phyloP scores from a whole-genome alignment of 163 green algal species.

The Coccomyxa subellipsoidea region DNA sequence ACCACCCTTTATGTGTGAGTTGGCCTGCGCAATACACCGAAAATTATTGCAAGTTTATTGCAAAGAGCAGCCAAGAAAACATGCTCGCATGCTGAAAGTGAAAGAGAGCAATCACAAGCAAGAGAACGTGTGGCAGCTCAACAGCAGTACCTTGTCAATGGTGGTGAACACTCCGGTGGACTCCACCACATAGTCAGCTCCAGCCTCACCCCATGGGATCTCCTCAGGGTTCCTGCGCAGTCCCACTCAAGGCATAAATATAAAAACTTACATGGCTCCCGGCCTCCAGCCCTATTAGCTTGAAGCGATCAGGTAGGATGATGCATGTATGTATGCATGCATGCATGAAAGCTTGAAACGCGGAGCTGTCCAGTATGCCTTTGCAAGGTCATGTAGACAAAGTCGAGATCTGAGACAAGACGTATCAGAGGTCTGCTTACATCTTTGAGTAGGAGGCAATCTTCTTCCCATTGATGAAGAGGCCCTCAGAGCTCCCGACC shows the following conservation, averaged over 20 bases:
- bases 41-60: not conserved
- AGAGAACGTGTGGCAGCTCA: not conserved
- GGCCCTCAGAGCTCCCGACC: conserved; percentile 26
- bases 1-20: conserved; percentile 77
- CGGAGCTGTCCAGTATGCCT: no score
- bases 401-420: not conserved
- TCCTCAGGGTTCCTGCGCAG: conserved; percentile 76
- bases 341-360: not conserved
- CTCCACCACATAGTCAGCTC: conserved; percentile 90
- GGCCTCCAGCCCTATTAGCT: no score
- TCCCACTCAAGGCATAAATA: no score
- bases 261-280: no score
- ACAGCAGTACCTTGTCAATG: conserved; percentile 61
- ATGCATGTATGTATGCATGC: not conserved
- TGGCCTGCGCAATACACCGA: conserved; percentile 42
- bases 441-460: conserved; percentile 37
- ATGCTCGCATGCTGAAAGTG: no score
- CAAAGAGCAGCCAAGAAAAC: not conserved
- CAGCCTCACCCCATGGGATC: conserved; percentile 84
- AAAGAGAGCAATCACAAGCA: not conserved
- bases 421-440: not conserved
- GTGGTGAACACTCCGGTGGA: conserved; percentile 95
- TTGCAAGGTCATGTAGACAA: not conserved
- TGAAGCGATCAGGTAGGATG: no score
- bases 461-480: conserved; percentile 65